A percentile compares a stretch with the other conserved stretches of the same genome.
Conservation (phyloP, 1,139 yeast species). For the Yamadazyma membranifaciens region DNA sequence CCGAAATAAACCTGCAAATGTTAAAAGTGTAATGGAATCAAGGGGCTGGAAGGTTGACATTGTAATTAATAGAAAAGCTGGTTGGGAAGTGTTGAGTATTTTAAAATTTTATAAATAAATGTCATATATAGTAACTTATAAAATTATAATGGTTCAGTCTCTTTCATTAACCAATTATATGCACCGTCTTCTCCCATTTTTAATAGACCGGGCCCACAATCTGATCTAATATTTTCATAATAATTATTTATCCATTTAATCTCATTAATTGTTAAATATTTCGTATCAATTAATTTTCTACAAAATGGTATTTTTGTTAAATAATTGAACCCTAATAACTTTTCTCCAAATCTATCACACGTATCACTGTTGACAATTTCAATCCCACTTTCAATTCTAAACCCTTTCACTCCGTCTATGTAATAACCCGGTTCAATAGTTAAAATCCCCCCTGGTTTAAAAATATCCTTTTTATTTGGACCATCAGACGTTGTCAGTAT, state of each 20-base stretch:
- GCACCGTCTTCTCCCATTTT: slow-evolving; percentile 36
- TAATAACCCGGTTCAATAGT: slow-evolving; percentile 58
- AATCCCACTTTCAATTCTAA: slow-evolving; percentile 51
- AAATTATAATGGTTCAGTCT: slow-evolving; percentile 29
- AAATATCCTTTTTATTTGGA: slow-evolving; percentile 35
- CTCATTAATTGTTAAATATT: slow-evolving; percentile 34
- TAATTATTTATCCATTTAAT: slow-evolving; percentile 48
- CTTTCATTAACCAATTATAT: slow-evolving; percentile 35
- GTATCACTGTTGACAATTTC: slow-evolving; percentile 37
- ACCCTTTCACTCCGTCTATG: slow-evolving; percentile 48
- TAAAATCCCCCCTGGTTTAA: slow-evolving; percentile 45
- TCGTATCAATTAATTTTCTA: slow-evolving; percentile 38
- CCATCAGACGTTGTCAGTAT: slow-evolving; percentile 38
- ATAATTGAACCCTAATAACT: slow-evolving; percentile 42
- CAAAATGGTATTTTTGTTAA: slow-evolving; percentile 56
- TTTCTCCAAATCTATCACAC: slow-evolving; percentile 29
- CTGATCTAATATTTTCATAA: slow-evolving; percentile 35
- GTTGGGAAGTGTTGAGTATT: slow-evolving; percentile 92
- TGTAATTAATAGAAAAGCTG: slow-evolving; percentile 73
- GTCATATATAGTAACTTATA: not conserved
- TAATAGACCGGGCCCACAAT: slow-evolving; percentile 20
- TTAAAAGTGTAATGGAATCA: slow-evolving; percentile 45
- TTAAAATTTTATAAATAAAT: slow-evolving; percentile 40
- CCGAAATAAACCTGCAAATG: slow-evolving; percentile 70
- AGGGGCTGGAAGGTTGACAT: slow-evolving; percentile 56